Base-by-base conservation (phyloP, 2,329 filamentous ascomycete species). In the Cucurbitaria berberidis region DNA sequence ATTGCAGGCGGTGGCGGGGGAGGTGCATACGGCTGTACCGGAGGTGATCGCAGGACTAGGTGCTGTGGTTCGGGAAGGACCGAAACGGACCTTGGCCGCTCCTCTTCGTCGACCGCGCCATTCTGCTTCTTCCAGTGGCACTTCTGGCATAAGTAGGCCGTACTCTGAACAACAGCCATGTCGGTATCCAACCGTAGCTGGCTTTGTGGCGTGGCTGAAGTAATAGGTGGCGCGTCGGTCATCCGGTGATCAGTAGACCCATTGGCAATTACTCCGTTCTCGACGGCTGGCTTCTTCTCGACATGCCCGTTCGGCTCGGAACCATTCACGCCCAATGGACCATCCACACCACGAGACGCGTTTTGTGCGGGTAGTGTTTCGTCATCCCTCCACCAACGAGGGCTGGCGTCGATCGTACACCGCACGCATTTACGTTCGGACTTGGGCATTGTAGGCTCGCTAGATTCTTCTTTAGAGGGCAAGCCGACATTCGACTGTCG, bases 371-470 rank as follows among this genome's bases (percentile, higher is more conserved):
- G 38, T 16, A 45, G n/a, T 27, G 48, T 39, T 11, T 64, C 65
- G 26, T 75, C 67, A 13, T 64, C 52, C 45, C 70, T 72, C 74
- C 72, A 81, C 80, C 80, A 82, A 66, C 84, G 88, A 4, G 89
- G 89, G 63, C 87, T 91, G 45, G 88, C 83, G 67, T 92, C 88
- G 51, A 89, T 82, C 11, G 76, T 72, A 65, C 80, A 82, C 45
- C 74, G 76, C 21, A 65, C 69, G 51, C 80, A 82, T 53, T 70
- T 73, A 18, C 75, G 73, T 42, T 75, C 73, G 8, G 57, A 45
- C 52, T 68, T 68, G 19, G 63, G 60, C 11, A 55, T 60, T 34
- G 68, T 50, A 15, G 68, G 64, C 24, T 75, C 70, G 16, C 67
- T 67, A 16, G 70, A 57, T 52, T 79, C 76, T 50, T 73, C 66